A percentile compares a stretch with the other conserved stretches of the same genome.
Conservation (phyloP, 78 protist genomes). For the Bigelowiella natans region DNA sequence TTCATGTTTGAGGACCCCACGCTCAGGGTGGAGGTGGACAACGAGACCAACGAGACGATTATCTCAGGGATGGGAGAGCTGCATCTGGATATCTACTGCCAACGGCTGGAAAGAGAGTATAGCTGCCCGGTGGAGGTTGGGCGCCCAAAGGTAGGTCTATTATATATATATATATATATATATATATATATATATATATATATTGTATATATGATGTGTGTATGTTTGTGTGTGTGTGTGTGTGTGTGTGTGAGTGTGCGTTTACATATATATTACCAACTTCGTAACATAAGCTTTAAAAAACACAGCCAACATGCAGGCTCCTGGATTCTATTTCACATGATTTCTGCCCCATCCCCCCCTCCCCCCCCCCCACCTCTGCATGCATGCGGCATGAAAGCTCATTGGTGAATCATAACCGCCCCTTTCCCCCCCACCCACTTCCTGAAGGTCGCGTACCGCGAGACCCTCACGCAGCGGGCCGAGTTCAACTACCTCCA, state of each 20-base stretch:
- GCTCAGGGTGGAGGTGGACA: constrained; percentile 66
- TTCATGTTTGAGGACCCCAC: constrained; percentile 91
- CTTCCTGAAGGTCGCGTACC: constrained; percentile 59
- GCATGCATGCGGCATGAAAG: no score
- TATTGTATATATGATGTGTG: not conserved
- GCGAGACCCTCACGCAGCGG: constrained; percentile 61
- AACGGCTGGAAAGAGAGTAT: constrained; percentile 73
- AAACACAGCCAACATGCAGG: no score
- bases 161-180: not conserved
- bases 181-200: not conserved
- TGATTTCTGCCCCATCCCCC: no score
- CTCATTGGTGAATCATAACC: not conserved
- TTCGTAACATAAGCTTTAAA: no score
- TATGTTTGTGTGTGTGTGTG: no score
- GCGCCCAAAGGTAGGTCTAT: not conserved
- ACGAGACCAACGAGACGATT: constrained; percentile 47
- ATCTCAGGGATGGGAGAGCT: constrained; percentile 94
- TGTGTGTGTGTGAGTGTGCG: no score
- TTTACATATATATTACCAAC: no score
- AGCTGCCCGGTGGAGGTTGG: constrained; percentile 17
- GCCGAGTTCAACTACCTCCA: constrained; percentile 60
- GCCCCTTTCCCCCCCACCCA: not conserved
- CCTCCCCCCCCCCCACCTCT: no score
- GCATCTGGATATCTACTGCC: constrained; percentile 80
- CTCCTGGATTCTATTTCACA: no score